These are phyloP conservation scores for Didymosphaeria variabile DNA, from an alignment of 2,329 filamentous ascomycete genomes.

Conservation along the genomic window DNA sequence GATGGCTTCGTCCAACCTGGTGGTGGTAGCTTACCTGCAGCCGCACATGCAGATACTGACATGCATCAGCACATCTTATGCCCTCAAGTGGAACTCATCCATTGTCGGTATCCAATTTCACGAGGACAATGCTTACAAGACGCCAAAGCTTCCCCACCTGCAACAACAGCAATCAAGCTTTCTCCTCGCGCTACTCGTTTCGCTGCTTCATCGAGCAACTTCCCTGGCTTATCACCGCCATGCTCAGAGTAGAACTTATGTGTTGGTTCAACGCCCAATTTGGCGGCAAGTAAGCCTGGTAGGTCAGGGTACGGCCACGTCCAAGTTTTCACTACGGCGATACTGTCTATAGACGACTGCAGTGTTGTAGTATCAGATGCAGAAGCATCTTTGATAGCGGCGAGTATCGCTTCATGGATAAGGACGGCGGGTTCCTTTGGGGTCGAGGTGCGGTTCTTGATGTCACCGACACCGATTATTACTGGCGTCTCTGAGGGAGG, in stretches of 20 bases:
- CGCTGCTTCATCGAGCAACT: slow-evolving; percentile 71
- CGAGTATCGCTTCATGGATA: slow-evolving; percentile 65
- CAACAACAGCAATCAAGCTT: slow-evolving; percentile 65
- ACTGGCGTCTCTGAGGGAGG: slow-evolving; percentile 54
- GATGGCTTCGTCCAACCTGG: slow-evolving; percentile 66
- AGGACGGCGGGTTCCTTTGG: slow-evolving; percentile 68
- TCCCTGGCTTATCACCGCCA: slow-evolving; percentile 70
- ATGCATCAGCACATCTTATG: neutral
- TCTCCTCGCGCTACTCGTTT: slow-evolving; percentile 64
- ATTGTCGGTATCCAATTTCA: neutral
- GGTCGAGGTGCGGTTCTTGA: slow-evolving; percentile 66
- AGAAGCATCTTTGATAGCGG: slow-evolving; percentile 62
- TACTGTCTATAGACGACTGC: slow-evolving; percentile 62
- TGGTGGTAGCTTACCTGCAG: slow-evolving; percentile 63
- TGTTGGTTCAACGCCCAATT: slow-evolving; percentile 57
- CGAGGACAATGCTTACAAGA: slow-evolving; percentile 54
- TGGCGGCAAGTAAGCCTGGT: slow-evolving; percentile 61
- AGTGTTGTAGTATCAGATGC: slow-evolving; percentile 48
- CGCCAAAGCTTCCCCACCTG: slow-evolving; percentile 72
- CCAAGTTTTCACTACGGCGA: slow-evolving; percentile 70
- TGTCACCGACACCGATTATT: slow-evolving; percentile 70
- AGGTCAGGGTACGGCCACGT: slow-evolving; percentile 72
- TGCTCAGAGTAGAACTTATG: slow-evolving; percentile 65
- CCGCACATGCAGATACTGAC: slow-evolving; percentile 63
- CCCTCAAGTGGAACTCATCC: neutral